Conservation (phyloP, 2,329 filamentous ascomycete species). For the Eutypella sp. region DNA sequence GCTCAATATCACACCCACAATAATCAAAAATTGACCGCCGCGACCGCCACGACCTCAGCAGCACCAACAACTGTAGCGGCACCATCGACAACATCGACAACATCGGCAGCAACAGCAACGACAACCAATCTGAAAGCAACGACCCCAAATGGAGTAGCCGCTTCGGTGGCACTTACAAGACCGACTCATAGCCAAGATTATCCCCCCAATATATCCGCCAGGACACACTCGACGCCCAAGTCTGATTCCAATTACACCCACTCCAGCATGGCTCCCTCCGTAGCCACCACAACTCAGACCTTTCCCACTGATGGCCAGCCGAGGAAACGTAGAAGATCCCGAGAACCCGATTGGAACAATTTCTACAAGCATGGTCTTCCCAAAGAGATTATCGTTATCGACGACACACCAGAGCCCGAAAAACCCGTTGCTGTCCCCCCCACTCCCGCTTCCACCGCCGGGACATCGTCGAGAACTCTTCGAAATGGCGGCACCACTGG, state of each 20-base stretch:
- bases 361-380: conserved; percentile 82
- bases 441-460: conserved; percentile 20
- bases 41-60: too few species aligned
- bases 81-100: too few species aligned
- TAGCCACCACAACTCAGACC: conserved; percentile 22
- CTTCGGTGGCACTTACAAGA: conserved; percentile 27
- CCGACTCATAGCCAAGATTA: conserved; percentile 11
- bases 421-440: conserved; percentile 27
- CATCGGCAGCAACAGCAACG: too few species aligned
- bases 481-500: too few species aligned
- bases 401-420: conserved; percentile 61
- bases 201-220: conserved; percentile 4
- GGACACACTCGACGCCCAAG: conserved; percentile 28
- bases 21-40: not conserved
- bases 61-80: too few species aligned
- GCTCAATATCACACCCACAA: not conserved
- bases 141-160: conserved; percentile 31
- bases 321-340: conserved; percentile 52
- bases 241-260: conserved; percentile 25
- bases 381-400: conserved; percentile 81
- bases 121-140: conserved; percentile 15
- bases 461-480: conserved; percentile 35
- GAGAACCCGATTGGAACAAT: conserved; percentile 69
- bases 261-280: conserved; percentile 32
- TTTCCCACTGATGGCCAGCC: conserved; percentile 26